Evolutionary conservation across 129 eudicot genomes (phyloP), one percentile per base, ranked within the genome.

Genomic region (Deinandra increscens): DNA sequence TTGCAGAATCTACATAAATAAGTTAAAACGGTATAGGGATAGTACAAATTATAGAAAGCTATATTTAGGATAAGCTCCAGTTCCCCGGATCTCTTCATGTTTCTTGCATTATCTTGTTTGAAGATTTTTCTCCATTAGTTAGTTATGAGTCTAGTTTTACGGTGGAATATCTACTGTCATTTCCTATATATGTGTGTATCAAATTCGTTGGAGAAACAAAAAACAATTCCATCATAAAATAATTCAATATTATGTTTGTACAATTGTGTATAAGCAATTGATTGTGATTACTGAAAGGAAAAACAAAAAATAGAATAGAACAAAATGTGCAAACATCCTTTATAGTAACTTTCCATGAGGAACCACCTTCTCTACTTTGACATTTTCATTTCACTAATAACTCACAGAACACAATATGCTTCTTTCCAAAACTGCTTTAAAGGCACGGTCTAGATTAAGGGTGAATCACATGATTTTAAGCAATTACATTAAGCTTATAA

Each of bases 401-500:
- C 65, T 60, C 65, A 60, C 42, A 60, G 26, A 60, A 60, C 65
- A 60, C 42, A 60, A 60, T 29, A 60, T 60, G 65, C 42, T 60
- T 14, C 43, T 60, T 60, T 54, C n/a, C 20, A 60, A 60, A 33
- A 34, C 11, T 31, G 42, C 22, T 60, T 60, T 31, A 33, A 58
- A 33, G 65, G n/a, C 22, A 3, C 5, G 12, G 20, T 14, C 33
- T n/a, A 15, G 65, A 6, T 60, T 31, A 33, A 60, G 43, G 14
- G 8, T 31, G 20, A 31, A 33, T 13, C 65, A 33, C 22, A 13
- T 60, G 42, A 13, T 13, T 14, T 6, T 60, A 60, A 34, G 41
- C 65, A 33, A 34, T 33, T 60, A 5, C 65, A 60, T 33, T 14
- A 6, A 8, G 43, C 43, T 31, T 31, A 33, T 60, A 14, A 31